phyloP scores from a whole-genome alignment of 345 rosid species.

The Eucalyptus pauciflora region DNA sequence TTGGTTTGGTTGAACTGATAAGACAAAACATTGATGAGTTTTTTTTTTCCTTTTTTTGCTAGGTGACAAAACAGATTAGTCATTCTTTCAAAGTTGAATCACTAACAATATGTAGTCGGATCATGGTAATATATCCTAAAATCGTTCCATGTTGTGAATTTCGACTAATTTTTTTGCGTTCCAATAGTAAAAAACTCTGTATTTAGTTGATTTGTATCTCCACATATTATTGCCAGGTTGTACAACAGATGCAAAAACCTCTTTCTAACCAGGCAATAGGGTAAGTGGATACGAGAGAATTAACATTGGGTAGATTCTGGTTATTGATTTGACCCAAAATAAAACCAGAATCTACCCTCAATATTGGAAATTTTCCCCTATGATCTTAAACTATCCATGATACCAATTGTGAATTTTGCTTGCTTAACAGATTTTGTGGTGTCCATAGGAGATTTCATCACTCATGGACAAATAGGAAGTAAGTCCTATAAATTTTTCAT shows the following conservation, averaged over 20 bases:
- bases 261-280: neutral
- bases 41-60: neutral
- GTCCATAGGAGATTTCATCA: neutral
- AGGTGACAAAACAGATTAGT: neutral
- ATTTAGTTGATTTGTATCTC: neutral
- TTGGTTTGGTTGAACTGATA: neutral
- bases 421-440: neutral
- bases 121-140: neutral
- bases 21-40: neutral
- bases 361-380: neutral
- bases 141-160: neutral
- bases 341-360: neutral
- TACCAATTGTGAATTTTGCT: neutral
- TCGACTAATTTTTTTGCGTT: neutral
- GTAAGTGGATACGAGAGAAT: neutral
- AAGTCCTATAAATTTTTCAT: neutral
- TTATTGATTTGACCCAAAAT: neutral
- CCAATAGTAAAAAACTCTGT: neutral
- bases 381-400: neutral
- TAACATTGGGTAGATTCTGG: neutral
- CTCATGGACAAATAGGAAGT: neutral
- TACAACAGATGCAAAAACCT: neutral
- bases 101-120: neutral
- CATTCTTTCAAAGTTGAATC: neutral
- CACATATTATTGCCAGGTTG: neutral